These are phyloP conservation scores for Coemansia sp. DNA, from an alignment of 192 early-diverging fungal species.

Conservation along the genomic window DNA sequence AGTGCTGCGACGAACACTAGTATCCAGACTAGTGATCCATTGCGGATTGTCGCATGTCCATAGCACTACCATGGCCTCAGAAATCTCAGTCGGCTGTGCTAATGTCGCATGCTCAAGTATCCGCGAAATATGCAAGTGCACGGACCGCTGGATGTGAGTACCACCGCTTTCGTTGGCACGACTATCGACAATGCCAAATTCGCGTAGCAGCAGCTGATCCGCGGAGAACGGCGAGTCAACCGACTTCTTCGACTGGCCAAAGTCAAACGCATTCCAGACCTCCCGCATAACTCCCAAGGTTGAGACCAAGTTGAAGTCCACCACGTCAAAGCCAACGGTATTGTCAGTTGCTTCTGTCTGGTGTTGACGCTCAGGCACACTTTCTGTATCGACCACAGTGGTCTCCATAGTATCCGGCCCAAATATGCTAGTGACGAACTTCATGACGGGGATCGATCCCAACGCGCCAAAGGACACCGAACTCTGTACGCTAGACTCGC, in stretches of 20 bases:
- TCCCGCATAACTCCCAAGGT: constrained; percentile 35
- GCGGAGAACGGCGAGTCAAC: background rate
- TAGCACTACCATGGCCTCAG: constrained; percentile 36
- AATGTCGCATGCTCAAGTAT: constrained; percentile 30
- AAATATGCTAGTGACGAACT: constrained; percentile 40
- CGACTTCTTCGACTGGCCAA: background rate
- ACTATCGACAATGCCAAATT: constrained; percentile 21
- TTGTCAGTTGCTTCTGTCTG: background rate
- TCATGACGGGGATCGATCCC: constrained; percentile 26
- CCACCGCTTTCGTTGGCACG: background rate
- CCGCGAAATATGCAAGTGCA: constrained; percentile 26
- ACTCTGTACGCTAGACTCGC: constrained; percentile 15
- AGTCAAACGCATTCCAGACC: constrained; percentile 40
- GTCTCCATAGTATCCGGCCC: constrained; percentile 15
- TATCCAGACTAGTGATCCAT: constrained; percentile 33
- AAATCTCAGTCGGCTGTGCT: constrained; percentile 27
- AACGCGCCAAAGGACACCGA: constrained; percentile 6
- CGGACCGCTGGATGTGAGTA: constrained; percentile 7
- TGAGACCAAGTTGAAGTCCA: constrained; percentile 22
- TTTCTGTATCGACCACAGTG: background rate
- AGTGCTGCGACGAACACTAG: background rate
- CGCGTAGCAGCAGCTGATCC: constrained; percentile 9
- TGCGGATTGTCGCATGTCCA: constrained; percentile 44
- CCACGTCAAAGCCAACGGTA: background rate
- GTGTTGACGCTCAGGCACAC: background rate